A percentile compares a stretch with the other conserved stretches of the same genome.
These are phyloP conservation scores for Torulaspora maleeae DNA, from an alignment of 805 yeast genomes.

Conservation along the genomic window DNA sequence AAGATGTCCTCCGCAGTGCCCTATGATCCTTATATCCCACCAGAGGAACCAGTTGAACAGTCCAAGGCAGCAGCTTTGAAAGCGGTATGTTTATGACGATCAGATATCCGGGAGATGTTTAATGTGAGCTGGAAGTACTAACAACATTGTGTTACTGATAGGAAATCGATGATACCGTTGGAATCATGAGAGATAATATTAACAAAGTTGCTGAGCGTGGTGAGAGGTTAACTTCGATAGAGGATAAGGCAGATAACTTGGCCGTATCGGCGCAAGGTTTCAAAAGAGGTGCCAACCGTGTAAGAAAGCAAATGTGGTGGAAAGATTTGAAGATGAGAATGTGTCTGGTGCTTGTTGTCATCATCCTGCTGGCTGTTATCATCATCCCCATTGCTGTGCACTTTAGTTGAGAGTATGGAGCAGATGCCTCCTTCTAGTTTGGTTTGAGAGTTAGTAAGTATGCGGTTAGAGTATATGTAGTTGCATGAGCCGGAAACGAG, in stretches of 20 bases:
- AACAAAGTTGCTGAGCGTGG: conserved; percentile 93
- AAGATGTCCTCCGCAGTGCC: conserved; percentile 74
- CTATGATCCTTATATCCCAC: conserved; percentile 80
- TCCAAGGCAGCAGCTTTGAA: conserved; percentile 76
- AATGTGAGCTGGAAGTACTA: background rate
- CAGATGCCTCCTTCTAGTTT: background rate
- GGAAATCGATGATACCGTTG: conserved; percentile 94
- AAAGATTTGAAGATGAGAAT: conserved; percentile 94
- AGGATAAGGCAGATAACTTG: conserved; percentile 87
- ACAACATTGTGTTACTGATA: conserved; percentile 18
- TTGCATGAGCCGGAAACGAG: conserved; percentile 1
- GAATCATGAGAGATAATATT: conserved; percentile 95
- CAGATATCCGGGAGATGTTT: too few relatives aligned
- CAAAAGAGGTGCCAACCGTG: conserved; percentile 94
- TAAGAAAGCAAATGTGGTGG: conserved; percentile 99
- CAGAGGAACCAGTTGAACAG: conserved; percentile 39
- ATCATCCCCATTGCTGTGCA: conserved; percentile 93
- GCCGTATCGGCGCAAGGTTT: conserved; percentile 92
- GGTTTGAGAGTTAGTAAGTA: conserved; percentile 5
- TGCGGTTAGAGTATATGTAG: conserved; percentile 3
- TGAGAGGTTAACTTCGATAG: conserved; percentile 85
- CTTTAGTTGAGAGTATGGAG: conserved; percentile 42
- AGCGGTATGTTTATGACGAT: conserved; percentile 49
- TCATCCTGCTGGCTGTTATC: conserved; percentile 75
- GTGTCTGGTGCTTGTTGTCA: conserved; percentile 76